Base-by-base conservation (phyloP, 2,329 filamentous ascomycete species). In the Penicillium sp. region DNA sequence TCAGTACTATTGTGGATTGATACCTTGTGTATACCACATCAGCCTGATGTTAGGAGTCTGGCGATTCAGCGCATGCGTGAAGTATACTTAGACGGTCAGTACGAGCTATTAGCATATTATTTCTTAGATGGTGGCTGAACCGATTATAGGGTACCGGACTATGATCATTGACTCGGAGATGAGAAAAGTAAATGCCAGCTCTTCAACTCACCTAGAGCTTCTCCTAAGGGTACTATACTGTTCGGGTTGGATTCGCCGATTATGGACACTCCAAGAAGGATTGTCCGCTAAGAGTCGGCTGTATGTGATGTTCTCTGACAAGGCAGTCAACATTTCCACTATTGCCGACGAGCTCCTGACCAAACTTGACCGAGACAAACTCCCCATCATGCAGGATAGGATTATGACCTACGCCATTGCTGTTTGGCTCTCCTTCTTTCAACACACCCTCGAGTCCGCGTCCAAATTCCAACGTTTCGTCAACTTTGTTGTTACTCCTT, bases 261-360 rank as follows among this genome's bases (percentile, higher is more conserved):
- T 76, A 1, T 77, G 74, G 75, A 77, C 75, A 0, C 64, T 77
- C 14, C 74, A 77, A 67, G 75, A 76, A 63, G 74, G 69, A 7
- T 54, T 59, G 37, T 53, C 56, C 12, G 56, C 56, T 5, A 58
- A 58, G 43, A 17, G 66, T 66, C 65, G 60, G 16, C 58, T 75
- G 3, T 71, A 65, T 25, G 66, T 76, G 12, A 67, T 72, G 47
- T 74, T 75, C 49, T 55, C 61, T 1, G 72, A 74, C 53, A 58
- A 51, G n/a, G 64, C 68, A 9, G 56, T 68, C 16, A 58, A 58
- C 14, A 56, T 58, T 30, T 51, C 56, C 26, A 58, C 56, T 17
- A 58, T 58, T 31, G 56, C 56, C 10, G 47, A 56, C 12, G 56
- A 58, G 8, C 36, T 56, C 11, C 47, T 58, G 19, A 56, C 56